Evolutionary conservation across 257 asterid species (phyloP), one percentile per base, ranked within the genome.

Genomic region (Apocynum venetum): DNA sequence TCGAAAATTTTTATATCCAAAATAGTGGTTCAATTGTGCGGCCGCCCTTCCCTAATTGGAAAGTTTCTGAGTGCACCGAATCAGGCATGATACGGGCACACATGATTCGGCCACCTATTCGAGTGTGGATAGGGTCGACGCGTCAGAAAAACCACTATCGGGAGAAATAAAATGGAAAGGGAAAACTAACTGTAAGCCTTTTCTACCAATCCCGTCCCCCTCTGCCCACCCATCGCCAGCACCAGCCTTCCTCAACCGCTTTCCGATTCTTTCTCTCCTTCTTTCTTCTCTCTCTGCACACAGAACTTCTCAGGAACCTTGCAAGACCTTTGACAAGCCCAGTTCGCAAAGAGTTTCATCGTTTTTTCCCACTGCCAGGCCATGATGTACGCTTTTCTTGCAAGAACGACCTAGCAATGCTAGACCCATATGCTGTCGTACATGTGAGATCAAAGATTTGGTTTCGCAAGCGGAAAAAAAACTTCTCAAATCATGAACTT

Each of bases 391-490:
- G 49, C 64, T 61, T 71, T 63, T 61, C 74, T 43, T 83, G 82
- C 78, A 36, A 84, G 82, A 65, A 41, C 77, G 53, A 47, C 40
- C 77, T 48, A 76, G 89, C 85, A 76, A 89, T 90, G 96, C 73
- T 85, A 82, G 86, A 82, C 81, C 86, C 85, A 4, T 85, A 76
- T 80, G 74, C 80, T 75, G 57, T 80, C 25, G 52, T 82, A 40
- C 85, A 79, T 55, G 75, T 84, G 66, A 86, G 82, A 79, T 79
- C 90, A 76, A 80, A 81, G 76, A 82, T 78, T 60, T 84, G 87
- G 90, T 82, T 82, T 81, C 93, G 85, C 85, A 86, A 89, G 83
- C 87, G 89, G 76, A 84, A 86, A 81, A 53, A 86, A 87, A 77
- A 31, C 48, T 38, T 55, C 60, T 49, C 71, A 31, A 38, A 40